Percentiles rank a stretch among this genome's conserved stretches.
Evolutionary conservation across 441 rosid species (phyloP).

Genomic region (Melastoma candidum): DNA sequence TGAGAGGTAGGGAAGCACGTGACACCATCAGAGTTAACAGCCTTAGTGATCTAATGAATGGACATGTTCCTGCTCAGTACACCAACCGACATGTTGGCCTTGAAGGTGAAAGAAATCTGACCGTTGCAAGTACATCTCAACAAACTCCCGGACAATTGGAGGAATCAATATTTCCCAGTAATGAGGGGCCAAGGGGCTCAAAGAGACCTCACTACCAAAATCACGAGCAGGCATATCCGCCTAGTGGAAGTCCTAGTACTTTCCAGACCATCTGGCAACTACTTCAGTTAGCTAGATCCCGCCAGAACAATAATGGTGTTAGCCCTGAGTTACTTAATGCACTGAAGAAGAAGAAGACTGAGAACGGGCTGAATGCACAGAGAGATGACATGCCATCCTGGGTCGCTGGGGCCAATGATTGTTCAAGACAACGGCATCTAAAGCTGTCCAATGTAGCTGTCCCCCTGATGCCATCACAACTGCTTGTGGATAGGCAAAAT

Average conservation of each 20-base stretch:
- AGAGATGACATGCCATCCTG: conserved; percentile 19
- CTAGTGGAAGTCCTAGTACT: conserved; percentile 17
- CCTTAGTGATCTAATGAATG: conserved; percentile 23
- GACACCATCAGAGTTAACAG: conserved; percentile 16
- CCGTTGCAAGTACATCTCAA: conserved; percentile 23
- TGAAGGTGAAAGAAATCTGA: conserved; percentile 21
- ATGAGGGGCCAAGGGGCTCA: conserved; percentile 32
- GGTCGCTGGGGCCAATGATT: conserved; percentile 22
- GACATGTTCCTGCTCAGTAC: conserved; percentile 24
- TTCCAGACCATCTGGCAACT: conserved; percentile 26
- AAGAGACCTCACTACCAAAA: conserved; percentile 35
- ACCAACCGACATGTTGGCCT: conserved; percentile 18
- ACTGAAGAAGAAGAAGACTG: conserved; percentile 41
- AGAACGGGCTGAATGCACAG: conserved; percentile 24
- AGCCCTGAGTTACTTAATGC: conserved; percentile 20
- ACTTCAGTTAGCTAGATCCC: conserved; percentile 22
- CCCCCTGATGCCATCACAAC: conserved; percentile 19
- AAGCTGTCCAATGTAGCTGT: conserved; percentile 10
- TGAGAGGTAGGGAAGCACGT: conserved; percentile 18
- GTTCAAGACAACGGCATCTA: conserved; percentile 21
- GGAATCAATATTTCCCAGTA: conserved; percentile 18
- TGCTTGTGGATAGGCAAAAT: conserved; percentile 12
- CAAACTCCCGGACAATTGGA: conserved; percentile 25
- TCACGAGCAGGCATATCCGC: conserved; percentile 27
- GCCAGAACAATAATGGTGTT: conserved; percentile 17